These are phyloP conservation scores for Metschnikowia peoriensis DNA, from an alignment of 805 yeast genomes.

Conservation along the genomic window DNA sequence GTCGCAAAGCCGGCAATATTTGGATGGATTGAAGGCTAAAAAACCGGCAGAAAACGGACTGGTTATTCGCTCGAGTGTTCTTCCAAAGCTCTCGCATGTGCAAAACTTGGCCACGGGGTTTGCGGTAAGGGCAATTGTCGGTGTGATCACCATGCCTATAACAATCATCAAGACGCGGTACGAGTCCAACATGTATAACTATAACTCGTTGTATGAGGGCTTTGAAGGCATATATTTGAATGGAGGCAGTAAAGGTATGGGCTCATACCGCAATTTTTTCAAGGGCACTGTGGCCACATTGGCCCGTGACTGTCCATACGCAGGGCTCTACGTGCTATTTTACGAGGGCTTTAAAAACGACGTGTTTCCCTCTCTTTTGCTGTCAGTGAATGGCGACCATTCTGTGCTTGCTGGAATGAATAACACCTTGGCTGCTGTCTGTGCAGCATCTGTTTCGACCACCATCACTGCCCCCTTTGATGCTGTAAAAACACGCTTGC, in stretches of 20 bases:
- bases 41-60: conserved; percentile 25
- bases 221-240: conserved; percentile 48
- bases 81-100: conserved; percentile 69
- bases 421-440: conserved; percentile 73
- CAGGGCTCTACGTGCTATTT: conserved; percentile 84
- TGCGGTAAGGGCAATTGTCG: conserved; percentile 74
- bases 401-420: conserved; percentile 13
- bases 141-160: conserved; percentile 89
- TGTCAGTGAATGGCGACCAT: conserved; percentile 10
- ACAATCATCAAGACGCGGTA: conserved; percentile 86
- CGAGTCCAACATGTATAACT: conserved; percentile 76
- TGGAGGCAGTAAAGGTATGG: conserved; percentile 30
- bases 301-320: conserved; percentile 92
- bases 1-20: conserved; percentile 54
- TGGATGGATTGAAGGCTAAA: conserved; percentile 33
- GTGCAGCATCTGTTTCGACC: conserved; percentile 79
- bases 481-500: conserved; percentile 89
- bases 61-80: conserved; percentile 22
- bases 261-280: conserved; percentile 67
- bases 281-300: conserved; percentile 86
- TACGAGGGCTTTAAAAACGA: conserved; percentile 73
- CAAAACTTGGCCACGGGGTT: conserved; percentile 80
- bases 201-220: conserved; percentile 64
- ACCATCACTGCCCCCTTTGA: conserved; percentile 93
- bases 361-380: conserved; percentile 41